phyloP scores from a whole-genome alignment of 2,329 filamentous ascomycete species.

The Botrytis squamosa region DNA sequence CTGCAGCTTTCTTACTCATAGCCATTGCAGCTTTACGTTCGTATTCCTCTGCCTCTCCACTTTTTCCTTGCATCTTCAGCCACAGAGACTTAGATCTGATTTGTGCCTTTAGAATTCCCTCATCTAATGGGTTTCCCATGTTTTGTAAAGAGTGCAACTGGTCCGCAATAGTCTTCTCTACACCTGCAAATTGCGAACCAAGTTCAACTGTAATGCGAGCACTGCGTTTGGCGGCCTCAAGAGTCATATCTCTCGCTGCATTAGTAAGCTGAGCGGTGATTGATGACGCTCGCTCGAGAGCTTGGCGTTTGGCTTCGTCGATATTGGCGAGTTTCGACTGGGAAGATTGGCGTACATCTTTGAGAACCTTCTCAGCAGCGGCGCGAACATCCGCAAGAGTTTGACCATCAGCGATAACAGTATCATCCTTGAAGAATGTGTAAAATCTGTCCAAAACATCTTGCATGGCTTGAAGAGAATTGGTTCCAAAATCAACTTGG shows the following conservation, averaged over 20 bases:
- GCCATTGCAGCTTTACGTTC: slow-evolving; percentile 46
- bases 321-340: slow-evolving; percentile 28
- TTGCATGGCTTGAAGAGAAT: slow-evolving; percentile 32
- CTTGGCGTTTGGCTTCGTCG: slow-evolving; percentile 30
- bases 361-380: slow-evolving; percentile 28
- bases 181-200: slow-evolving; percentile 34
- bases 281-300: slow-evolving; percentile 29
- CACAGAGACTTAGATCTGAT: slow-evolving; percentile 57
- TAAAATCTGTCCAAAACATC: slow-evolving; percentile 32
- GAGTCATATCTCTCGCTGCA: slow-evolving; percentile 31
- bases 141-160: slow-evolving; percentile 41
- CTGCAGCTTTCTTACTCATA: slow-evolving; percentile 22
- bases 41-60: slow-evolving; percentile 49
- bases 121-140: slow-evolving; percentile 44
- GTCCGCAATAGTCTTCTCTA: slow-evolving; percentile 40
- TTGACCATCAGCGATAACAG: slow-evolving; percentile 24
- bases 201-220: slow-evolving; percentile 35
- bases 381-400: slow-evolving; percentile 27
- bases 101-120: slow-evolving; percentile 53
- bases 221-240: slow-evolving; percentile 35
- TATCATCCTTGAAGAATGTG: slow-evolving; percentile 31
- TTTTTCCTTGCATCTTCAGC: slow-evolving; percentile 53
- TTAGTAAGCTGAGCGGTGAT: slow-evolving; percentile 28
- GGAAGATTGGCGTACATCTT: slow-evolving; percentile 28
- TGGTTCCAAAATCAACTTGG: slow-evolving; percentile 55